Evolutionary conservation across 495 filamentous ascomycete genomes (phyloP).

Genomic region (Aspergillus leporis): DNA sequence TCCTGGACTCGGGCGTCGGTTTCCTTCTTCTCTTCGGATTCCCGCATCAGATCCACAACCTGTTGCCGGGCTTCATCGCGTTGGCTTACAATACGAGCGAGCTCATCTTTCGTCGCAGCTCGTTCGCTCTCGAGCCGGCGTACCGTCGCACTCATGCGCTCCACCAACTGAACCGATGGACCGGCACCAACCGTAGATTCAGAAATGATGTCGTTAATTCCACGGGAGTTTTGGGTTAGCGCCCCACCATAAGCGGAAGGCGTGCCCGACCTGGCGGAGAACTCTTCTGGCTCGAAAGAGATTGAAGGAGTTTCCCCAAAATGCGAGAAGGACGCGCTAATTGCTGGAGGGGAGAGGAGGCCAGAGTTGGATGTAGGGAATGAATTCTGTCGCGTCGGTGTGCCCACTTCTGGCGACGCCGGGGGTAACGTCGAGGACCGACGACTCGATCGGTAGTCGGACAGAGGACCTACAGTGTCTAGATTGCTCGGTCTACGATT

Average conservation of each 20-base stretch:
- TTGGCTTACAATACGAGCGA: conserved; percentile 74
- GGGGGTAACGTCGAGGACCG: conserved; percentile 48
- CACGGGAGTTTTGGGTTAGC: conserved; percentile 46
- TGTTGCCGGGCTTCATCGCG: conserved; percentile 89
- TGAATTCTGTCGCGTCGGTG: conserved; percentile 44
- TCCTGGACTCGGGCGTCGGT: conserved; percentile 59
- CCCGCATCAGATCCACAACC: conserved; percentile 83
- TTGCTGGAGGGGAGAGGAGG: conserved; percentile 37
- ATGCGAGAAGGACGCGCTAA: conserved; percentile 30
- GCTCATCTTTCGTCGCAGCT: conserved; percentile 79
- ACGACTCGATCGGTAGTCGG: conserved; percentile 48
- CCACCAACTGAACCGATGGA: conserved; percentile 92
- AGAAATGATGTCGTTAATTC: conserved; percentile 84
- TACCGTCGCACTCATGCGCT: conserved; percentile 93
- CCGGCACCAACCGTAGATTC: conserved; percentile 87
- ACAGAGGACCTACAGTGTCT: conserved; percentile 31
- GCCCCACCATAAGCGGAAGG: conserved; percentile 55
- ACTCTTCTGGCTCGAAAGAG: conserved; percentile 65
- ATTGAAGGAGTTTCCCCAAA: conserved; percentile 58
- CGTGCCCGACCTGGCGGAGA: conserved; percentile 57
- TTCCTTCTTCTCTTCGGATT: conserved; percentile 68
- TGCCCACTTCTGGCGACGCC: conserved; percentile 42
- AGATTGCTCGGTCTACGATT: conserved; percentile 46
- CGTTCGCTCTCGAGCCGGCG: conserved; percentile 90
- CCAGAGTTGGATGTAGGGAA: conserved; percentile 41